Conservation (phyloP, 257 asterid genomes). For the Linaria vulgaris region DNA sequence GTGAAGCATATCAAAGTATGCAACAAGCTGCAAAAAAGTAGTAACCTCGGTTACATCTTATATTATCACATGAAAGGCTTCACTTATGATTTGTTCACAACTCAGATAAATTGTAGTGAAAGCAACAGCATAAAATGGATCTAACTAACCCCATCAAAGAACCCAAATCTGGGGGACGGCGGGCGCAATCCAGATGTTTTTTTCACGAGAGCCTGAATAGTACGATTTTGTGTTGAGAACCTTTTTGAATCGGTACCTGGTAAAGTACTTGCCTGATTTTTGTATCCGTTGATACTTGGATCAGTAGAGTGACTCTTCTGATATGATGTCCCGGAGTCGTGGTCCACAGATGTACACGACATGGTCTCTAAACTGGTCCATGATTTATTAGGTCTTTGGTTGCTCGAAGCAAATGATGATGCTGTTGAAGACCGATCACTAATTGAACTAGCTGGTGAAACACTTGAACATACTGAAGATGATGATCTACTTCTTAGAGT, state of each 20-base stretch:
- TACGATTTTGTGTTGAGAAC: conserved; percentile 36
- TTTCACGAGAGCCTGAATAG: conserved; percentile 48
- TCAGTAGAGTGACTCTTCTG: conserved; percentile 29
- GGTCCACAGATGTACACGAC: conserved; percentile 56
- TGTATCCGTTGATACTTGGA: conserved; percentile 39
- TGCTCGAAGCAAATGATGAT: conserved; percentile 66
- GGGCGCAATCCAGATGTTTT: conserved; percentile 74
- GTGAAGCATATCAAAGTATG: neutral
- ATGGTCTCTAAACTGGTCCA: conserved; percentile 61
- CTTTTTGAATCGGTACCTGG: conserved; percentile 37
- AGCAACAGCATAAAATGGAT: neutral
- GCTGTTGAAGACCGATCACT: conserved; percentile 95
- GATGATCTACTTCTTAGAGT: conserved; percentile 40
- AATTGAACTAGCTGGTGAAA: conserved; percentile 90
- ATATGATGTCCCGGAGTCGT: conserved; percentile 33
- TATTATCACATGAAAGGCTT: neutral
- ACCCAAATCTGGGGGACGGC: conserved; percentile 95
- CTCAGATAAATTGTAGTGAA: neutral
- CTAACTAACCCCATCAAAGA: conserved; percentile 89
- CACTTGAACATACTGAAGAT: conserved; percentile 51
- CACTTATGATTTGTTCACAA: too few species aligned
- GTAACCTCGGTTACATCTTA: neutral
- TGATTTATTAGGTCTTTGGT: conserved; percentile 42
- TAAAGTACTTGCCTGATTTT: conserved; percentile 32
- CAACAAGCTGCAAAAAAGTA: neutral